These are phyloP conservation scores for Didymella keratinophila DNA, from an alignment of 2,329 filamentous ascomycete genomes.

Conservation along the genomic window DNA sequence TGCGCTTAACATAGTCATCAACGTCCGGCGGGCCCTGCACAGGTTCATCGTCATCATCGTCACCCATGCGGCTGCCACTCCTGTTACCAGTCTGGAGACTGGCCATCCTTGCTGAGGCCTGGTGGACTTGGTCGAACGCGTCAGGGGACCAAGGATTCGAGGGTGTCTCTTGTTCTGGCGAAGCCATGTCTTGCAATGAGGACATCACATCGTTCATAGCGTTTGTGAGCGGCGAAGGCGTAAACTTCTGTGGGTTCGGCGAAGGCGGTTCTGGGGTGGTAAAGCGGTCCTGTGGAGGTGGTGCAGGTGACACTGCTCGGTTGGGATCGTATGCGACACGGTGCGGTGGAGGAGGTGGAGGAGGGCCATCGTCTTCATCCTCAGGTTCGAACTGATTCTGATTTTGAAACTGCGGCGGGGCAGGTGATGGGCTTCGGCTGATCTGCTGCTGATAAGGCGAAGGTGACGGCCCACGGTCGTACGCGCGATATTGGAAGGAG, in stretches of 20 bases:
- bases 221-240: constrained; percentile 88
- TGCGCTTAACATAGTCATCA: constrained; percentile 86
- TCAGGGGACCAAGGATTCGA: constrained; percentile 90
- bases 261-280: constrained; percentile 74
- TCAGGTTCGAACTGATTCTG: constrained; percentile 28
- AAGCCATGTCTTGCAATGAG: constrained; percentile 85
- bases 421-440: constrained; percentile 41
- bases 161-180: constrained; percentile 63
- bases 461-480: constrained; percentile 53
- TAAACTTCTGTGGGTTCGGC: constrained; percentile 56
- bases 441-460: constrained; percentile 45
- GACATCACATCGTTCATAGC: constrained; percentile 99
- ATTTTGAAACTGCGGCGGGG: constrained; percentile 37
- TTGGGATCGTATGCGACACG: constrained; percentile 62
- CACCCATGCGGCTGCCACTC: constrained; percentile 58
- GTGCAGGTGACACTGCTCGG: constrained; percentile 46
- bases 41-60: constrained; percentile 62
- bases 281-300: constrained; percentile 50
- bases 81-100: constrained; percentile 76
- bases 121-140: constrained; percentile 71
- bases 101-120: constrained; percentile 50
- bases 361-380: constrained; percentile 70
- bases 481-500: constrained; percentile 46
- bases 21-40: constrained; percentile 73
- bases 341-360: constrained; percentile 85